phyloP scores from a whole-genome alignment of 352 stramenopile species.

The Pythium scleroteichum region DNA sequence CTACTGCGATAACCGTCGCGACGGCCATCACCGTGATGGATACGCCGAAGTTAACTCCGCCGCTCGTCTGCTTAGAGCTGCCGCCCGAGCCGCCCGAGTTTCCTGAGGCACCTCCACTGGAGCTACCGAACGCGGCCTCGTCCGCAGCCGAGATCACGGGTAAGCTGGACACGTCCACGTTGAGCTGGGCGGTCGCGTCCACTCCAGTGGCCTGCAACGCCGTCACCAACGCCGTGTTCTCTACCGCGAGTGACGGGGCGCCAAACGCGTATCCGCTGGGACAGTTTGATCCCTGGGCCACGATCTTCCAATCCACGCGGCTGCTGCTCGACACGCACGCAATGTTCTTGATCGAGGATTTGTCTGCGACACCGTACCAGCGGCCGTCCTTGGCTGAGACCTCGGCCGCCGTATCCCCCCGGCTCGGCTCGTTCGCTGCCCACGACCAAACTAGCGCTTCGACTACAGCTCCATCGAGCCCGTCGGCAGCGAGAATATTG shows the following conservation, averaged over 20 bases:
- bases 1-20: not conserved
- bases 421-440: constrained; percentile 48
- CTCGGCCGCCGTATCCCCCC: constrained; percentile 37
- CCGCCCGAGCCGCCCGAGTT: not conserved
- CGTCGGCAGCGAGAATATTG: constrained; percentile 61
- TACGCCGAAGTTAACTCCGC: not conserved
- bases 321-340: constrained; percentile 58
- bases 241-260: constrained; percentile 42
- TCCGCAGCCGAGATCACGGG: constrained; percentile 48
- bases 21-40: not conserved
- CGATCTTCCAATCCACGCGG: constrained; percentile 47
- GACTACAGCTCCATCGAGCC: constrained; percentile 49
- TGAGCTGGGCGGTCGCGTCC: constrained; percentile 43
- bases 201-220: constrained; percentile 31
- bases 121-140: constrained; percentile 35
- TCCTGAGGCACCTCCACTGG: not conserved
- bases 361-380: constrained; percentile 51
- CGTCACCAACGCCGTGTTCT: constrained; percentile 47
- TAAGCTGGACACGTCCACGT: constrained; percentile 49
- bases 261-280: constrained; percentile 36
- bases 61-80: not conserved
- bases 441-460: constrained; percentile 66
- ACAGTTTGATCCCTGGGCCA: constrained; percentile 47
- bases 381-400: constrained; percentile 50
- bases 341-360: constrained; percentile 43